Percentiles rank a stretch among this genome's conserved stretches.
These are phyloP conservation scores for Hapsidospora chrysogenum DNA, from an alignment of 495 filamentous ascomycete species.

Conservation along the genomic window DNA sequence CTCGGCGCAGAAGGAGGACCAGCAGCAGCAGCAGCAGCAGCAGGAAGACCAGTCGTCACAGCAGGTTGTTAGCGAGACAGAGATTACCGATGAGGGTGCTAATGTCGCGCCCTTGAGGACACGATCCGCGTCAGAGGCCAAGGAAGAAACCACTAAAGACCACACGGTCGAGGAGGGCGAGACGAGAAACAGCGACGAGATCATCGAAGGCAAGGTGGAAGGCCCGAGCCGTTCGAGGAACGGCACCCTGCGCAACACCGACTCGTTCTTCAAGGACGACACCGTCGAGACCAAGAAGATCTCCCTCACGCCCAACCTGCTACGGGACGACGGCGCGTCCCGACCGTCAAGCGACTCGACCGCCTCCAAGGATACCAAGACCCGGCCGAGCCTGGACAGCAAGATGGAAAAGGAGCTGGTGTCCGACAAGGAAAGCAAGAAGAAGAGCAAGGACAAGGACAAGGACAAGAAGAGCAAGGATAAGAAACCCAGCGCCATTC, in stretches of 20 bases:
- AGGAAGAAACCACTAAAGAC: constrained; percentile 12
- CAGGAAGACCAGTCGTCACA: constrained; percentile 26
- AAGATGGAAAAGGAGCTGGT: constrained; percentile 34
- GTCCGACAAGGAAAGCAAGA: constrained; percentile 31
- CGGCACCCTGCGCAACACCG: constrained; percentile 71
- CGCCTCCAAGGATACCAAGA: constrained; percentile 45
- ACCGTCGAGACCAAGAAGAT: constrained; percentile 93
- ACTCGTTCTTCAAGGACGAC: constrained; percentile 96
- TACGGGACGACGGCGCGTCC: constrained; percentile 63
- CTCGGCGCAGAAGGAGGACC: constrained; percentile 17
- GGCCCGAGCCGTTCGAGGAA: constrained; percentile 55
- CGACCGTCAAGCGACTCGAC: constrained; percentile 42
- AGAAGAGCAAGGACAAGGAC: constrained; percentile 22
- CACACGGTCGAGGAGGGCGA: too few relatives aligned
- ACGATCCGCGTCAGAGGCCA: background rate
- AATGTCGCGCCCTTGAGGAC: constrained; percentile 7
- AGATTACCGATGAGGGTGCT: constrained; percentile 18
- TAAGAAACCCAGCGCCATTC: constrained; percentile 82
- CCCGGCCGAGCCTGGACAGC: constrained; percentile 34
- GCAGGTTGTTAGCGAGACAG: too few relatives aligned
- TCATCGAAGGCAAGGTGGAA: constrained; percentile 37
- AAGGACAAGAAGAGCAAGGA: constrained; percentile 83
- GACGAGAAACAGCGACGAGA: constrained; percentile 47
- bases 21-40: constrained; percentile 21
- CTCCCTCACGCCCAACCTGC: constrained; percentile 84